These are phyloP conservation scores for Magnolia kwangsiensis DNA, from an alignment of 164 flowering plant species.

Conservation along the genomic window DNA sequence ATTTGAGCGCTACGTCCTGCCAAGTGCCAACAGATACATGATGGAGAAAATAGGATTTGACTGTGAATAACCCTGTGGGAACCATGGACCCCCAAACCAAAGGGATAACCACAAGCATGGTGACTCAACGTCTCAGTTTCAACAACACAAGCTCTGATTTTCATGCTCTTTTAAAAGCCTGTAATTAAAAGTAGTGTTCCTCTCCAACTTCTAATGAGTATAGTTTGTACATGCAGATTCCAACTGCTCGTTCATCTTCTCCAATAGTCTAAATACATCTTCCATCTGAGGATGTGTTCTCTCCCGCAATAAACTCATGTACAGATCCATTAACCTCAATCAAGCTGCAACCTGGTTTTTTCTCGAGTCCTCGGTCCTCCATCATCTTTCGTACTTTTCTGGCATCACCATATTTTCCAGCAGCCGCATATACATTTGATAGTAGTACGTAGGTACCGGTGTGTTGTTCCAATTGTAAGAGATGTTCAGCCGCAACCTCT, in stretches of 20 bases:
- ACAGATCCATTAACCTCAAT: conserved; percentile 47
- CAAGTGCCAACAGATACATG: too few species aligned
- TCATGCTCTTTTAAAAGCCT: background rate
- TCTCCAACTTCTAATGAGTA: background rate
- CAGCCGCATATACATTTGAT: conserved; percentile 50
- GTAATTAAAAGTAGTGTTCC: background rate
- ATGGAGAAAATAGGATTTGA: too few species aligned
- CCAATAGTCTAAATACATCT: conserved; percentile 28
- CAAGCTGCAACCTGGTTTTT: conserved; percentile 68
- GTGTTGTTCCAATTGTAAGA: conserved; percentile 40
- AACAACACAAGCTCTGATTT: background rate
- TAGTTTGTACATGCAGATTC: conserved; percentile 9
- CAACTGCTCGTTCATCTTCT: conserved; percentile 32
- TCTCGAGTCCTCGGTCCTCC: conserved; percentile 44
- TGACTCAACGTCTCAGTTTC: background rate
- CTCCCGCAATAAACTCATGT: conserved; percentile 71
- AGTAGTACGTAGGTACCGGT: conserved; percentile 63
- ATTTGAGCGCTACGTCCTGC: too few species aligned
- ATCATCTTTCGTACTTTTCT: conserved; percentile 39
- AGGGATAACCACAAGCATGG: too few species aligned
- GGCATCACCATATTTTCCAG: conserved; percentile 42
- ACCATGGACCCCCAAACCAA: too few species aligned
- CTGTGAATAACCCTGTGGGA: too few species aligned
- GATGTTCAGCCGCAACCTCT: conserved; percentile 44
- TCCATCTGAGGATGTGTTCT: conserved; percentile 43